Conservation (phyloP, 2,329 filamentous ascomycete species). For the Pestalotiopsis fici region DNA sequence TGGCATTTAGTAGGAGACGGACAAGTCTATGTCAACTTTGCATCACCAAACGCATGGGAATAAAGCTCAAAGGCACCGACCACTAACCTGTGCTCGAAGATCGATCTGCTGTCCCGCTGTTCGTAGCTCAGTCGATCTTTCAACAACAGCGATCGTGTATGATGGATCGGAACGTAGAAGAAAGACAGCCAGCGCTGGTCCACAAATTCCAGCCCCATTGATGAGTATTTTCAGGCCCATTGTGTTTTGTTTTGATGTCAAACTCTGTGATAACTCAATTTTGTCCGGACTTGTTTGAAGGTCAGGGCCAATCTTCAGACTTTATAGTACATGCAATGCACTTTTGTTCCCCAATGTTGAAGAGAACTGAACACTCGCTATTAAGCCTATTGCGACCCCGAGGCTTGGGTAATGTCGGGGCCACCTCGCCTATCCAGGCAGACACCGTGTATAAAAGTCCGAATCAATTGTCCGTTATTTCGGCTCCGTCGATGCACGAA, state of each 20-base stretch:
- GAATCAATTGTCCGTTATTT: background rate
- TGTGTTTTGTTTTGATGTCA: background rate
- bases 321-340: background rate
- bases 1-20: no score
- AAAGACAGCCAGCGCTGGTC: conserved; percentile 3
- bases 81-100: conserved; percentile 33
- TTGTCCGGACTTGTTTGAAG: background rate
- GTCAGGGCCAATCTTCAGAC: background rate
- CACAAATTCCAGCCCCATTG: conserved; percentile 4
- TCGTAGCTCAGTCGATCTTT: conserved; percentile 37
- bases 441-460: background rate
- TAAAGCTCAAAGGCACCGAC: no score
- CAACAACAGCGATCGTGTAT: conserved; percentile 34
- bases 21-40: no score
- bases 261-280: background rate
- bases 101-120: conserved; percentile 45
- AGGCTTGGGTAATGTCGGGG: background rate
- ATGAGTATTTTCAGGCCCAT: conserved; percentile 9
- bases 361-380: background rate
- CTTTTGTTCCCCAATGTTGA: background rate
- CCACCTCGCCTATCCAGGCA: background rate
- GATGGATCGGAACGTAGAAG: background rate
- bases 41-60: no score
- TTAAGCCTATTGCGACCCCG: background rate
- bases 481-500: background rate